Conservation (phyloP, 108 stramenopile species). For the Skeletonema potamos region DNA sequence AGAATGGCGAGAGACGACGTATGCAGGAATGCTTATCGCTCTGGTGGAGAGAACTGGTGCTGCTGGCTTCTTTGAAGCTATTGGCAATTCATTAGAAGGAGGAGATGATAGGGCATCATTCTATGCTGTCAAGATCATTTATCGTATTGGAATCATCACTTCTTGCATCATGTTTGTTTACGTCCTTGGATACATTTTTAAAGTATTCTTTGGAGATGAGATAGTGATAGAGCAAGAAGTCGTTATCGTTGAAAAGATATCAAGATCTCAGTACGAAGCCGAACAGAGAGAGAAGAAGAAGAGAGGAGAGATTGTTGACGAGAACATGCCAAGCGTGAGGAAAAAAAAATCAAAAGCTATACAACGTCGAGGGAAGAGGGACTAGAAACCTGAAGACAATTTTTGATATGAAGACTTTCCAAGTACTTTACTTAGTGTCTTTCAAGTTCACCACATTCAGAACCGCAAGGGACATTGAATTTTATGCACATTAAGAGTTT, state of each 20-base stretch:
- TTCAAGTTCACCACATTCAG: background rate
- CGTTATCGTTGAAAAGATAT: constrained; percentile 10
- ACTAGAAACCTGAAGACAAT: too few relatives aligned
- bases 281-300: constrained; percentile 1
- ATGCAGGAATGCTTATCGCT: constrained; percentile 2
- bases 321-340: background rate
- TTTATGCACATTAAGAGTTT: constrained; percentile 7
- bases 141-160: constrained; percentile 6
- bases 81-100: constrained; percentile 7
- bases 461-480: background rate
- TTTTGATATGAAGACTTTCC: too few relatives aligned
- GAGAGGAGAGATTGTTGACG: constrained; percentile 1
- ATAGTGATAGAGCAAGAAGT: constrained; percentile 14
- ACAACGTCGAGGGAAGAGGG: background rate
- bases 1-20: constrained; percentile 16
- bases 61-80: constrained; percentile 1
- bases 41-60: constrained; percentile 1
- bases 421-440: background rate
- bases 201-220: constrained; percentile 6
- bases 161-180: constrained; percentile 9
- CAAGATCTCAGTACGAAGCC: constrained; percentile 1
- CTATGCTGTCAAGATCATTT: constrained; percentile 1
- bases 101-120: constrained; percentile 11
- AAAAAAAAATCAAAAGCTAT: background rate
- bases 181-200: background rate